Evolutionary conservation across 805 yeast genomes (phyloP).

Genomic region (Monosporozyma solicola): DNA sequence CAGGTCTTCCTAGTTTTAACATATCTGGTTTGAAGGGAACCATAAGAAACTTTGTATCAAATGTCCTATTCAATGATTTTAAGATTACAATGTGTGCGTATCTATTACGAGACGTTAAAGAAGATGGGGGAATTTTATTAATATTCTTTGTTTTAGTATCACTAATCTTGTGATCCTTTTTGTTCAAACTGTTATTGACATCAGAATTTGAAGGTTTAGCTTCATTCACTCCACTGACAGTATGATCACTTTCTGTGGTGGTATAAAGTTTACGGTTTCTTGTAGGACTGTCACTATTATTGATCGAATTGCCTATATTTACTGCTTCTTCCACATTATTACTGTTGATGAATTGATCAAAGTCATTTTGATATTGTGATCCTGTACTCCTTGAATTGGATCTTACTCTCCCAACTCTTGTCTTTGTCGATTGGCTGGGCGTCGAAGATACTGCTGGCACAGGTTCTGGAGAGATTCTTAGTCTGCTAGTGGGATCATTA

Average conservation of each 20-base stretch:
- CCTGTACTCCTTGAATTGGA: conserved; percentile 26
- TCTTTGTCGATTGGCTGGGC: not conserved
- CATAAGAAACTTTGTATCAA: conserved; percentile 65
- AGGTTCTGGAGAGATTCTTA: not conserved
- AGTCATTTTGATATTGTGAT: conserved; percentile 8
- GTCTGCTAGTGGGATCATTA: not conserved
- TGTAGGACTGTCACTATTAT: not conserved
- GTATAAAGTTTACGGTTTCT: not conserved
- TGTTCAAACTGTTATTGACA: not conserved
- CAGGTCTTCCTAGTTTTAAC: conserved; percentile 83
- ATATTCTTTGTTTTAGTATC: not conserved
- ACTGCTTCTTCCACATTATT: not conserved
- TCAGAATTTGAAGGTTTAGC: not conserved
- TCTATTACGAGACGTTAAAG: conserved; percentile 18
- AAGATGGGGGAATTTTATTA: conserved; percentile 5
- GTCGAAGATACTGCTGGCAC: not conserved
- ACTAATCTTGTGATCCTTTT: not conserved
- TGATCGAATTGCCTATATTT: not conserved
- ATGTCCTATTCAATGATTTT: conserved; percentile 70
- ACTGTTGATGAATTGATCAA: conserved; percentile 6
- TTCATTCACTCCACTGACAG: not conserved
- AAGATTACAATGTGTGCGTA: conserved; percentile 58
- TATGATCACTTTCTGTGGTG: not conserved
- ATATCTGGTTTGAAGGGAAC: conserved; percentile 80
- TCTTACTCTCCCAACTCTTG: conserved; percentile 15